Evolutionary conservation across 1,284 basidiomycete species (phyloP).

Genomic region (Fomitopsis pinicola): DNA sequence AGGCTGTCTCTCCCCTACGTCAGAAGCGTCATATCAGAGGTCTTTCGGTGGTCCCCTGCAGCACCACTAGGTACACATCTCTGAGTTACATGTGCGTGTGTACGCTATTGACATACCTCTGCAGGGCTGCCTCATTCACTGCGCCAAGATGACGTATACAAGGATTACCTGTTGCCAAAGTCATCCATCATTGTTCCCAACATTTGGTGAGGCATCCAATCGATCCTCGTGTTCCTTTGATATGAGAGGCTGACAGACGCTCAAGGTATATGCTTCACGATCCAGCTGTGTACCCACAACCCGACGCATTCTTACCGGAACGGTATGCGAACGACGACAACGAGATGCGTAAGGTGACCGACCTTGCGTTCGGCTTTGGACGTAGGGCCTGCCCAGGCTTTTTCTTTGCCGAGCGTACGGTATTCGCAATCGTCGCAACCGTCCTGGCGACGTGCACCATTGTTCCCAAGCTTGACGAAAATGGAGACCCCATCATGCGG

Average conservation of each 20-base stretch:
- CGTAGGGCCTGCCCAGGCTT: constrained; percentile 12
- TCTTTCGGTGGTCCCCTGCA: constrained; percentile 26
- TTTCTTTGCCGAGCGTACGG: constrained; percentile 4
- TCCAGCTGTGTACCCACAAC: constrained; percentile 21
- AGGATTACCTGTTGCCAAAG: constrained; percentile 25
- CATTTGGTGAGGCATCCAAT: constrained; percentile 12
- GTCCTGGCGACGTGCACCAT: background rate
- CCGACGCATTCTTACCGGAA: constrained; percentile 25
- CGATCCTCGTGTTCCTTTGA: background rate
- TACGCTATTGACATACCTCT: background rate
- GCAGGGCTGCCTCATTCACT: constrained; percentile 23
- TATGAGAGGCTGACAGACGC: too few relatives aligned
- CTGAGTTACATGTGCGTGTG: background rate
- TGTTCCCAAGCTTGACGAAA: background rate
- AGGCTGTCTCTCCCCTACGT: constrained; percentile 26
- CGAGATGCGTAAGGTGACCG: constrained; percentile 15
- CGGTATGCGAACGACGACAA: constrained; percentile 17
- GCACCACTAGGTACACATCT: constrained; percentile 19
- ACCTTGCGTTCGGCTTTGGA: constrained; percentile 27
- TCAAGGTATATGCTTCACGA: constrained; percentile 26
- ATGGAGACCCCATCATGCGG: background rate
- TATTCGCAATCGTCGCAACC: constrained; percentile 6
- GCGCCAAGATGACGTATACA: constrained; percentile 24
- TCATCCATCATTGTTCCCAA: constrained; percentile 24
- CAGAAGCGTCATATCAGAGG: constrained; percentile 26